phyloP scores from a whole-genome alignment of 257 asterid species.

The Penstemon newberryi region DNA sequence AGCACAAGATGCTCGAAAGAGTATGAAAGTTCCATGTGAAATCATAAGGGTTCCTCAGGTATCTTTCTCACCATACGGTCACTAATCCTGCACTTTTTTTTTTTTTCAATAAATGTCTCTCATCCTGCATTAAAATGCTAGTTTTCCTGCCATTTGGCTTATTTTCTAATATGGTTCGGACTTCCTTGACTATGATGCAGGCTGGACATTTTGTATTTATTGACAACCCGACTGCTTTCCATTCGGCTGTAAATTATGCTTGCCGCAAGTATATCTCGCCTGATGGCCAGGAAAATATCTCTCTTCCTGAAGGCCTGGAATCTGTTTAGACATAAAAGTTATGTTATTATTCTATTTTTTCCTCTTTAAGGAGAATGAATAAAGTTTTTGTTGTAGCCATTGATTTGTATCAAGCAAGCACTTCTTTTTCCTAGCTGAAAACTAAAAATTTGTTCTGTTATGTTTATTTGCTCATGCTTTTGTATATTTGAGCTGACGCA shows the following conservation, averaged over 20 bases:
- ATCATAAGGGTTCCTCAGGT: constrained; percentile 81
- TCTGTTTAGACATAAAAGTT: constrained; percentile 38
- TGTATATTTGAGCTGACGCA: neutral
- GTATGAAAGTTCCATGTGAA: constrained; percentile 76
- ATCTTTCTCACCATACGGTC: constrained; percentile 11
- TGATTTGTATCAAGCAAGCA: constrained; percentile 9
- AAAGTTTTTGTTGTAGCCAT: neutral
- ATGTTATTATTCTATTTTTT: neutral
- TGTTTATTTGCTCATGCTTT: neutral
- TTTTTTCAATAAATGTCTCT: neutral
- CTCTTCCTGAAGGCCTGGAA: constrained; percentile 60
- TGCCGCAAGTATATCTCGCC: constrained; percentile 56
- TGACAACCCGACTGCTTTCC: constrained; percentile 64
- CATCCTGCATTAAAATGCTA: neutral
- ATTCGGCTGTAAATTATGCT: constrained; percentile 72
- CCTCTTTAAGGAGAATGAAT: neutral
- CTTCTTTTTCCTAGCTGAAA: neutral
- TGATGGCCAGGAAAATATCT: constrained; percentile 23
- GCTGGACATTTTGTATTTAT: constrained; percentile 78
- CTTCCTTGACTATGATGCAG: constrained; percentile 37
- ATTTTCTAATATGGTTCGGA: constrained; percentile 16
- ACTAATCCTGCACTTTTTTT: neutral
- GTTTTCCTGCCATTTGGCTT: neutral
- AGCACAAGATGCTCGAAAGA: constrained; percentile 68
- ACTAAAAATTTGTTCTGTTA: neutral